Base-by-base conservation (phyloP, 1,139 yeast genomes). In the Debaryomyces sp. region DNA sequence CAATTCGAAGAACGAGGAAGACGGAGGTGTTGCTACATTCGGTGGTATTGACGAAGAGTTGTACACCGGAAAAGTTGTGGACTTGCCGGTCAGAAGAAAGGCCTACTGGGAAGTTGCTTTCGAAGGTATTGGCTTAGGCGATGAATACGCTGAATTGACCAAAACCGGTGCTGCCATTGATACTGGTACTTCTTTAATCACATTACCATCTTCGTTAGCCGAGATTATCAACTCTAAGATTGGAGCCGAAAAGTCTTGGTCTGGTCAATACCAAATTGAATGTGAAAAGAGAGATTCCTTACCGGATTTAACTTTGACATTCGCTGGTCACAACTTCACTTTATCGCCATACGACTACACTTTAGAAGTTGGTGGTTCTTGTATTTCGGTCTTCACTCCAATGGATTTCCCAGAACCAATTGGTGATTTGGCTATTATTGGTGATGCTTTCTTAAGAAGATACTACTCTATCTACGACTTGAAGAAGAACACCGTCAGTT, bases 51-150 rank as follows among this genome's bases (percentile, higher is more conserved):
- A 92, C 67, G 79, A 84, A 57, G 67, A 84, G 53, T 81, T 84
- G 64, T 90, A 76, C 71, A 72, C 75, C 44, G 99, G 99, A 55
- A 83, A 92, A 59, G 78, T 94, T 61, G 87, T 94, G 47, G 91
- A 96, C 89, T 81, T 94, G 71, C 99, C 99, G 50, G 95, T 94
- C 53, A 90, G 99, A 78, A 89, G 99, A 81, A 89, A 92, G 84
- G 99, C 98, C 34, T 94, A 94, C 81, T 94, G 99, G 99, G 99
- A 94, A 78, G 99, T 94, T 52, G 81, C 87, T 56, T 87, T 94
- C 58, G 90, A 90, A 61, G 92, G 96, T 60, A 77, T 94, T 65
- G 89, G 92, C 35, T 80, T 94, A 54, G 99, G 99, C 60, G 87
- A 87, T 56, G 96, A 94, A 73, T 87, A 81, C 62, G 97, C 98